Evolutionary conservation across 2,329 filamentous ascomycete genomes (phyloP), one percentile per base, ranked within the genome.

Genomic region (Drechslera avenae): DNA sequence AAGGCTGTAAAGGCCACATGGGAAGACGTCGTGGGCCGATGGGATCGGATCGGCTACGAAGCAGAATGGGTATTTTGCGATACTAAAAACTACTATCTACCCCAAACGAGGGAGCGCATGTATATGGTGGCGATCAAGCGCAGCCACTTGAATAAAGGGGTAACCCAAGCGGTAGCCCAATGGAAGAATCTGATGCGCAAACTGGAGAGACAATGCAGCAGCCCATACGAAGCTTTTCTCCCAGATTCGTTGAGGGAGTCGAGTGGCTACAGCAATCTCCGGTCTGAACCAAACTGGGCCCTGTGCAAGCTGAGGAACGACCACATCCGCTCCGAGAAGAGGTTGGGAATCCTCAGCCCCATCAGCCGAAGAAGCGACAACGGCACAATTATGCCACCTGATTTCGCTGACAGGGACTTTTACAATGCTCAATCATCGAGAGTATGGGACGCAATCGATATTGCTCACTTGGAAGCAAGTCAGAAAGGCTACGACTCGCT

Each of bases 81-180:
- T 60, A 87, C 85, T 0, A 91, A 91, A 64, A 73, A 87, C 3
- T 91, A 81, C 60, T 89, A 90, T 51, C 73, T 92, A 0, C 90
- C 90, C 0, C 89, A 93, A 46, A 90, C 86, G 0, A 28, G 66
- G 43, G 31, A 69, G 10, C 63, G 78, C 8, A 76, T 76, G 19
- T 80, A 79, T 46, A 77, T 79, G 75, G 66, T 78, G 1, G 77
- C 75, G n/a, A 68, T 79, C 16, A 67, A 79, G 12, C 59, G 57
- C 12, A 50, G 47, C 1, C 43, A 57, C 1, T 64, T 52, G 17
- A 62, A 64, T 4, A 57, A 56, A 5, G 33, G 54, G 8, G 50
- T 40, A 17, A 34, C 36, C 0, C 30, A 57, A 13, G 62, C 62
- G 3, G 56, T 62, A 8, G 28, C 16, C 12, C 6, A 57, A 51